These are phyloP conservation scores for Lactarius quietus DNA, from an alignment of 768 basidiomycete genomes.

Conservation along the genomic window DNA sequence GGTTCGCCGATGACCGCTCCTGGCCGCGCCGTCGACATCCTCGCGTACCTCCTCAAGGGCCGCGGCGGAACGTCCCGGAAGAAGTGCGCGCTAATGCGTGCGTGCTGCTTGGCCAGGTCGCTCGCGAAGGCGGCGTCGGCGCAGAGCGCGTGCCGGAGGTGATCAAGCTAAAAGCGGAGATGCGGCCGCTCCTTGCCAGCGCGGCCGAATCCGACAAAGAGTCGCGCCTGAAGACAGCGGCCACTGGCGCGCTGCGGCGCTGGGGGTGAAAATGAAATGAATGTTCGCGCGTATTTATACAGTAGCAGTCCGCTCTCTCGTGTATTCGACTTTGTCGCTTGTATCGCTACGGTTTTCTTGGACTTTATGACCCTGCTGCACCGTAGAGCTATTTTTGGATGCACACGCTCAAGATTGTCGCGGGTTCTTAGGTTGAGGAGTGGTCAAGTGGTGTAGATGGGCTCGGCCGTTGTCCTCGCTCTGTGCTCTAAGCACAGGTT, in stretches of 20 bases:
- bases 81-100: slow-evolving; percentile 79
- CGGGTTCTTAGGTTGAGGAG: neutral
- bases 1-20: slow-evolving; percentile 51
- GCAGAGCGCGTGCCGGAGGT: slow-evolving; percentile 37
- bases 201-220: slow-evolving; percentile 37
- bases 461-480: neutral
- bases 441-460: neutral
- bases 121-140: slow-evolving; percentile 48
- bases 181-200: slow-evolving; percentile 50
- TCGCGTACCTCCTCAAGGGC: slow-evolving; percentile 59
- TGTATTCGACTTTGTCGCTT: slow-evolving; percentile 20
- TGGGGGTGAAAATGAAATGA: slow-evolving; percentile 11
- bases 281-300: slow-evolving; percentile 2
- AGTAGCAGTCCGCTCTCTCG: neutral
- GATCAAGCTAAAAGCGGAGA: slow-evolving; percentile 47
- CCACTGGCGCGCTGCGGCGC: slow-evolving; percentile 37
- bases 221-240: slow-evolving; percentile 39
- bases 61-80: slow-evolving; percentile 48
- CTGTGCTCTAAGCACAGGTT: neutral
- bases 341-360: slow-evolving; percentile 20
- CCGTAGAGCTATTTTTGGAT: slow-evolving; percentile 9
- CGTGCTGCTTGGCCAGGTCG: slow-evolving; percentile 63
- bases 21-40: slow-evolving; percentile 62
- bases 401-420: neutral
- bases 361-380: neutral